phyloP scores from a whole-genome alignment of 2,329 filamentous ascomycete genomes.

The Colletotrichum cuscutae region DNA sequence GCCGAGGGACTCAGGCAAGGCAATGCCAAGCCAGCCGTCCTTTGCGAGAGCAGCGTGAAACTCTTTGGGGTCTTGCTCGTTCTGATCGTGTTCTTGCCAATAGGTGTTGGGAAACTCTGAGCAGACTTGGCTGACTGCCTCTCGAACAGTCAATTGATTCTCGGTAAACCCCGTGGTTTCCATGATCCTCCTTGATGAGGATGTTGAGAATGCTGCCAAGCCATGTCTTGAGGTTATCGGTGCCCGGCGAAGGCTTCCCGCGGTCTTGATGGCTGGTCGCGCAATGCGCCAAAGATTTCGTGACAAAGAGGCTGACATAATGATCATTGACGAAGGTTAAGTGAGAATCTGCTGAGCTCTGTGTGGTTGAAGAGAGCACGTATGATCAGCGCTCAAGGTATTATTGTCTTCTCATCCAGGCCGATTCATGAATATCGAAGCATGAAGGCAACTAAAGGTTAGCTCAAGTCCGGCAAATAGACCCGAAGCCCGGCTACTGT shows the following conservation, averaged over 20 bases:
- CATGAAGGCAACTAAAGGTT: neutral
- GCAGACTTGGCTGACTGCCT: slow-evolving; percentile 76
- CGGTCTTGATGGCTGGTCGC: neutral
- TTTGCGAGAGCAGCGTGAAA: slow-evolving; percentile 80
- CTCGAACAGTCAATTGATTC: slow-evolving; percentile 77
- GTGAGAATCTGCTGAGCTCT: neutral
- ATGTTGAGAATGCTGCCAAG: slow-evolving; percentile 47
- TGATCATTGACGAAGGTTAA: neutral
- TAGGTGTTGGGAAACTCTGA: slow-evolving; percentile 78
- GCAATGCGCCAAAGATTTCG: slow-evolving; percentile 5
- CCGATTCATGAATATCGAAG: neutral
- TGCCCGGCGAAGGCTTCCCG: neutral
- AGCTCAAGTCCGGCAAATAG: neutral
- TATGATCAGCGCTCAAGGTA: too few relatives aligned
- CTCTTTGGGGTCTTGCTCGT: slow-evolving; percentile 76
- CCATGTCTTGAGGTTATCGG: neutral
- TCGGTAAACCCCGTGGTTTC: slow-evolving; percentile 78
- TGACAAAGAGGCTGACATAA: neutral
- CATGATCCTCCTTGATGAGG: slow-evolving; percentile 64
- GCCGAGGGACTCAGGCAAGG: slow-evolving; percentile 78
- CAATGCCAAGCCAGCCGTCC: slow-evolving; percentile 85
- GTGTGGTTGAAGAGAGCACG: neutral
- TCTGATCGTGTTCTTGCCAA: slow-evolving; percentile 80
- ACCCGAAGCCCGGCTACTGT: neutral
- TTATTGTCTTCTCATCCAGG: neutral